A percentile compares a stretch with the other conserved stretches of the same genome.
Evolutionary conservation across 2,329 filamentous ascomycete genomes (phyloP).

Genomic region (Aspergillus oerlinghausenensis): DNA sequence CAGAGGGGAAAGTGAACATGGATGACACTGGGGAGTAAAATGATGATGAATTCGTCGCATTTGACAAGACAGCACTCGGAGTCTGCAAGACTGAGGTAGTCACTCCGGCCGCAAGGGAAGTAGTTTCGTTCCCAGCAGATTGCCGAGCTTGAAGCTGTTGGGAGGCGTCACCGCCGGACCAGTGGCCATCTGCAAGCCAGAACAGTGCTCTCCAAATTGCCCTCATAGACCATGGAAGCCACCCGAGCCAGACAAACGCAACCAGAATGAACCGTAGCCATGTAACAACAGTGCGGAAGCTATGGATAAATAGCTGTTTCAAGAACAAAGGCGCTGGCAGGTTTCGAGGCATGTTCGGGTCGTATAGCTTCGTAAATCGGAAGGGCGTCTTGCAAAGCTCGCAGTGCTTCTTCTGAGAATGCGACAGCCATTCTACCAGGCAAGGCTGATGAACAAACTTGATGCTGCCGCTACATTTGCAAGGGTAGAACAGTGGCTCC

Average conservation of each 20-base stretch:
- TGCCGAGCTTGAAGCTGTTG: constrained; percentile 19
- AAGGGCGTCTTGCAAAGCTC: constrained; percentile 98
- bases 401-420: constrained; percentile 99
- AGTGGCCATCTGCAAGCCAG: constrained; percentile 82
- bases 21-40: constrained; percentile 35
- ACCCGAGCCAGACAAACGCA: constrained; percentile 78
- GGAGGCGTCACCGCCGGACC: constrained; percentile 38
- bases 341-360: constrained; percentile 82
- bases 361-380: constrained; percentile 95
- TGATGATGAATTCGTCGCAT: constrained; percentile 23
- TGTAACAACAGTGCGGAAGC: constrained; percentile 64
- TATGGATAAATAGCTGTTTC: constrained; percentile 70
- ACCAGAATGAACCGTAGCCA: constrained; percentile 79
- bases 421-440: constrained; percentile 96
- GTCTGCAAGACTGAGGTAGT: constrained; percentile 19
- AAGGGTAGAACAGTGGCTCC: constrained; percentile 92
- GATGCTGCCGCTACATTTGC: constrained; percentile 98
- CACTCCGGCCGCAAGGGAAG: constrained; percentile 15
- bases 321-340: constrained; percentile 78
- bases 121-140: constrained; percentile 25
- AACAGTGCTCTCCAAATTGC: constrained; percentile 91
- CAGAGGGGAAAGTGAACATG: constrained; percentile 38
- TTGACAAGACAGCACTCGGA: constrained; percentile 21
- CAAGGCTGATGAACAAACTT: constrained; percentile 98
- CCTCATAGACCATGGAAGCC: constrained; percentile 86